phyloP scores from a whole-genome alignment of 2,329 filamentous ascomycete genomes.

The Arthrocladium fulminans region DNA sequence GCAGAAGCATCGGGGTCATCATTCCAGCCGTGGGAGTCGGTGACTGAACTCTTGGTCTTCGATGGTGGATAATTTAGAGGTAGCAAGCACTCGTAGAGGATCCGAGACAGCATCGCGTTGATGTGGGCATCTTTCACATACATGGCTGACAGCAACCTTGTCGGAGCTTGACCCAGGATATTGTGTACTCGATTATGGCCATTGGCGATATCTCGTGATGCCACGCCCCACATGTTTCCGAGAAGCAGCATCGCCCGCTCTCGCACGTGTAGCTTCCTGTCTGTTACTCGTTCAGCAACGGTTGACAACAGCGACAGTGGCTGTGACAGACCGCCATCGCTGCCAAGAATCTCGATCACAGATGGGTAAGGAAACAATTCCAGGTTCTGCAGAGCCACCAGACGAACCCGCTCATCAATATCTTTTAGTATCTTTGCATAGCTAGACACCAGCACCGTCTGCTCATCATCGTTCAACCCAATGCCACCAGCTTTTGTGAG shows the following conservation, averaged over 20 bases:
- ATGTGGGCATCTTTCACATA: constrained; percentile 86
- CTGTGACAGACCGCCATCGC: constrained; percentile 64
- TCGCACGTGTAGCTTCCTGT: constrained; percentile 71
- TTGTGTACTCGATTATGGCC: constrained; percentile 67
- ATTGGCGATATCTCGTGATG: constrained; percentile 72
- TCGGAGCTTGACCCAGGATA: constrained; percentile 73
- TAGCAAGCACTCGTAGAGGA: constrained; percentile 79
- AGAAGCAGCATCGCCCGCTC: constrained; percentile 79
- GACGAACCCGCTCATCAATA: constrained; percentile 78
- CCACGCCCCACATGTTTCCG: constrained; percentile 87
- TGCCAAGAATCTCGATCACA: constrained; percentile 71
- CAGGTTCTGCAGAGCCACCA: constrained; percentile 80
- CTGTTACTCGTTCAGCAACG: constrained; percentile 79
- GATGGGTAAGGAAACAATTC: constrained; percentile 71
- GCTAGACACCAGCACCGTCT: constrained; percentile 61
- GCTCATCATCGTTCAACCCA: constrained; percentile 75
- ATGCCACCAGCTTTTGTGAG: constrained; percentile 87
- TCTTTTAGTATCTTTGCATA: constrained; percentile 77
- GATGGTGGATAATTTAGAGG: constrained; percentile 77
- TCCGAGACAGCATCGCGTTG: constrained; percentile 72
- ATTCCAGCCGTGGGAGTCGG: constrained; percentile 47
- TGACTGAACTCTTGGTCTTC: constrained; percentile 42
- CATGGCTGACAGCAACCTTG: constrained; percentile 74
- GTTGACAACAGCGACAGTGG: constrained; percentile 70
- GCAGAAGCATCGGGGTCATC: constrained; percentile 29